phyloP scores from a whole-genome alignment of 179 eudicot genomes.

The Vitellaria paradoxa region DNA sequence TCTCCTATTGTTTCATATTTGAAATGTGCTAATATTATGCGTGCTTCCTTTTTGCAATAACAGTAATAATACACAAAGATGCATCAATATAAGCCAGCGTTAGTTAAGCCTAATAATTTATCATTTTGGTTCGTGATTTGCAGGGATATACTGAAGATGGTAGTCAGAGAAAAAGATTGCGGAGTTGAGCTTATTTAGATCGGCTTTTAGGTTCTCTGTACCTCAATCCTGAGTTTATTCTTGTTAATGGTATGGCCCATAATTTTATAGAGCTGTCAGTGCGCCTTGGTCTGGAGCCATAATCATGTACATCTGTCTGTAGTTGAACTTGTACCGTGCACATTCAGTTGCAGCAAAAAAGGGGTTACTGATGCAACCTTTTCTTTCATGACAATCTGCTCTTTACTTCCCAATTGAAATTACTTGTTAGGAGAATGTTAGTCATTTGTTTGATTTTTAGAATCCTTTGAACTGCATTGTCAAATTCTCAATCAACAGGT shows the following conservation, averaged over 20 bases:
- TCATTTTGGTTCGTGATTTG: constrained; percentile 16
- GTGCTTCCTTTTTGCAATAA: neutral
- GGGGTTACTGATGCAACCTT: constrained; percentile 15
- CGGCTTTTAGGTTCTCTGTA: constrained; percentile 37
- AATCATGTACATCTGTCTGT: constrained; percentile 47
- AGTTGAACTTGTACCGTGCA: constrained; percentile 44
- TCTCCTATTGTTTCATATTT: neutral
- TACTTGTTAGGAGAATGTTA: neutral
- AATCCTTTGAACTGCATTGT: neutral
- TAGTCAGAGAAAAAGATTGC: constrained; percentile 50
- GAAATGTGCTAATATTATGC: neutral
- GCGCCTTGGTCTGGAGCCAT: constrained; percentile 28
- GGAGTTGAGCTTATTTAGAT: constrained; percentile 31
- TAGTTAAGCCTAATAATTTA: neutral
- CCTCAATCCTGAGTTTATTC: constrained; percentile 33
- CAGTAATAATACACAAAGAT: neutral
- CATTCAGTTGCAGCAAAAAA: too few species aligned
- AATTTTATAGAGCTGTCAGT: constrained; percentile 26
- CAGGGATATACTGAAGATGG: constrained; percentile 59
- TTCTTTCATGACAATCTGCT: constrained; percentile 12
- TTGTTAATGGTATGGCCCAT: constrained; percentile 29
- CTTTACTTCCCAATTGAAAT: neutral
- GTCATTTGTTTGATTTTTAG: neutral
- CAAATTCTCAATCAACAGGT: constrained; percentile 1
- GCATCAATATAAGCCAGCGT: neutral